Evolutionary conservation across 495 filamentous ascomycete genomes (phyloP).

Genomic region (Talaromyces stipitatus): DNA sequence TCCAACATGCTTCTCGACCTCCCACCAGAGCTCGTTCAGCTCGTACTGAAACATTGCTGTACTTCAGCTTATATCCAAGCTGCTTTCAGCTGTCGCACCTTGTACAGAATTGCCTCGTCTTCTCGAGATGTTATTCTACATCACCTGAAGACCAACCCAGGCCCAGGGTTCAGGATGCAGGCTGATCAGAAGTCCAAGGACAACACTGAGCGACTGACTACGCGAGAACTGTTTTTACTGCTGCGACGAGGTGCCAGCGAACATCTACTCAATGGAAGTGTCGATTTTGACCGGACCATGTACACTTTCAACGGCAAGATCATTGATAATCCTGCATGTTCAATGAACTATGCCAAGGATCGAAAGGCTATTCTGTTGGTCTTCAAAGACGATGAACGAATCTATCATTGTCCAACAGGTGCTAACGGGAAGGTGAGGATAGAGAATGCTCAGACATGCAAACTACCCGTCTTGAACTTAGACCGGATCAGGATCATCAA

Average conservation of each 20-base stretch:
- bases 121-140: slow-evolving; percentile 39
- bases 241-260: slow-evolving; percentile 14
- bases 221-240: slow-evolving; percentile 20
- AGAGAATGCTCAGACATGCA: slow-evolving; percentile 7
- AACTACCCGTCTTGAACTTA: neutral
- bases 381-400: slow-evolving; percentile 18
- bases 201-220: slow-evolving; percentile 10
- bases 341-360: slow-evolving; percentile 7
- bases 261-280: slow-evolving; percentile 27
- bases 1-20: slow-evolving; percentile 26
- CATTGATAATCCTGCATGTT: slow-evolving; percentile 25
- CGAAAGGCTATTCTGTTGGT: slow-evolving; percentile 13
- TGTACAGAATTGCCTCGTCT: slow-evolving; percentile 83
- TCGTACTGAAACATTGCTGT: slow-evolving; percentile 26
- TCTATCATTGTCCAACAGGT: slow-evolving; percentile 19
- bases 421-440: slow-evolving; percentile 10
- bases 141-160: slow-evolving; percentile 29
- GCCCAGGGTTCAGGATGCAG: slow-evolving; percentile 1
- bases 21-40: slow-evolving; percentile 33
- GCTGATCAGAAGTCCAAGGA: neutral
- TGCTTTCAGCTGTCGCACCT: slow-evolving; percentile 24
- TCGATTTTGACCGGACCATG: slow-evolving; percentile 16
- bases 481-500: neutral
- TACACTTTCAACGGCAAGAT: slow-evolving; percentile 14
- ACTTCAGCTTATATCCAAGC: slow-evolving; percentile 27